phyloP scores from a whole-genome alignment of 352 stramenopile genomes.

The Phytopythium mirpurense region DNA sequence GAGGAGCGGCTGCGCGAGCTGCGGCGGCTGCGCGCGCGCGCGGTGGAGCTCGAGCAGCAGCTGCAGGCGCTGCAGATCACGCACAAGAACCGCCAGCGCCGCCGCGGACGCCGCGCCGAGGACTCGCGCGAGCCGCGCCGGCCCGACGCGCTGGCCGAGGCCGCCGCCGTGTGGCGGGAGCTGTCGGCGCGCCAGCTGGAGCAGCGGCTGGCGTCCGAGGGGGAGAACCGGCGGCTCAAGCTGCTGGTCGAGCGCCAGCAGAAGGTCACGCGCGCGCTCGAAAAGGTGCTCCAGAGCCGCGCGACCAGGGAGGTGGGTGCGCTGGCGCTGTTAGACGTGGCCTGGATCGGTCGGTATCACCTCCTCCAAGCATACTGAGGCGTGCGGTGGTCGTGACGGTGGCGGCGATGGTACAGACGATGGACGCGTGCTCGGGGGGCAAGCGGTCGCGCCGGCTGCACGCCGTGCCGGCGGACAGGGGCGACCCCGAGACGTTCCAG shows the following conservation, averaged over 20 bases:
- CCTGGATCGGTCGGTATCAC: background rate
- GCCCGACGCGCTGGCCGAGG: background rate
- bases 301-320: conserved; percentile 19
- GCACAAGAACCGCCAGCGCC: conserved; percentile 5
- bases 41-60: conserved; percentile 12
- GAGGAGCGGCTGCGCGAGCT: conserved; percentile 31
- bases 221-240: conserved; percentile 27
- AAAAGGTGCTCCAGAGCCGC: conserved; percentile 26
- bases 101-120: background rate
- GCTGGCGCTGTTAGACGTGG: background rate
- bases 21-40: conserved; percentile 13
- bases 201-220: conserved; percentile 19
- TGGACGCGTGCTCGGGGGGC: conserved; percentile 21
- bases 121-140: background rate
- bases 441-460: conserved; percentile 24
- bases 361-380: too few relatives aligned
- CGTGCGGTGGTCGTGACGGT: too few relatives aligned
- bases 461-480: conserved; percentile 12
- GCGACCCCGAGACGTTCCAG: conserved; percentile 27
- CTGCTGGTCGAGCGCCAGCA: conserved; percentile 20
- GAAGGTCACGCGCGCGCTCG: conserved; percentile 24
- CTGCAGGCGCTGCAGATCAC: conserved; percentile 6
- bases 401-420: conserved; percentile 9
- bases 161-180: conserved; percentile 21
- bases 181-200: conserved; percentile 26